A percentile compares a stretch with the other conserved stretches of the same genome.
Conservation (phyloP, 192 early-diverging fungal species). For the Coemansia sp. region DNA sequence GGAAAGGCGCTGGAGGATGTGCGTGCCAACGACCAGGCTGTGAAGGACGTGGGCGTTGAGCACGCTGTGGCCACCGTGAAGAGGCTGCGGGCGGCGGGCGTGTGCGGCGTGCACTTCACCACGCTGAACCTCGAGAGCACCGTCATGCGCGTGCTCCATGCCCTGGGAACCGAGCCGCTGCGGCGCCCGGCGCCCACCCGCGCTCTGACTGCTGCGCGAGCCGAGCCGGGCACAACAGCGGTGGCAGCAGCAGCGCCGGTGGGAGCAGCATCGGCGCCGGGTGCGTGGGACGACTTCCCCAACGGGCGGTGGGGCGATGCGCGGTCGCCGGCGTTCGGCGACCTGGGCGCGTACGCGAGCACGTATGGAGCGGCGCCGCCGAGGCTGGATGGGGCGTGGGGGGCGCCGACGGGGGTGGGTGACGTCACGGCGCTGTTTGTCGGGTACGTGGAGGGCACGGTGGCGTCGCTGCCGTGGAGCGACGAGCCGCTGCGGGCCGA, state of each 20-base stretch:
- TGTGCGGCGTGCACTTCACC: constrained; percentile 87
- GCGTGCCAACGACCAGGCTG: constrained; percentile 93
- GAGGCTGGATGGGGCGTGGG: constrained; percentile 83
- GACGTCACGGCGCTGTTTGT: constrained; percentile 80
- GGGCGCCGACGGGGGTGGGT: constrained; percentile 56
- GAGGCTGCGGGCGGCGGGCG: constrained; percentile 57
- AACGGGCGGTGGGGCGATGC: constrained; percentile 99
- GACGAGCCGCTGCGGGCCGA: constrained; percentile 67
- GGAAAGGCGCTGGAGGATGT: constrained; percentile 80
- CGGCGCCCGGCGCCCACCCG: not conserved
- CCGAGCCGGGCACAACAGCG: not conserved
- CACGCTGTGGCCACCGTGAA: constrained; percentile 77
- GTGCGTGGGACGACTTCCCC: constrained; percentile 90
- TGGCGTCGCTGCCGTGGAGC: constrained; percentile 88
- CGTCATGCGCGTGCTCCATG: constrained; percentile 80
- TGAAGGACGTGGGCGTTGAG: constrained; percentile 90
- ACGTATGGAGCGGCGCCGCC: constrained; percentile 79
- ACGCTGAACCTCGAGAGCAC: constrained; percentile 91
- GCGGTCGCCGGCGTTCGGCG: constrained; percentile 86
- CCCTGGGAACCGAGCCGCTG: constrained; percentile 36
- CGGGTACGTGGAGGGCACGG: constrained; percentile 70
- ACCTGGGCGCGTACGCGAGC: constrained; percentile 41
- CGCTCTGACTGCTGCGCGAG: not conserved
- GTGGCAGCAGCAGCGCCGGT: too few species aligned
- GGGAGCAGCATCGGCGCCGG: not conserved